A percentile compares a stretch with the other conserved stretches of the same genome.
These are phyloP conservation scores for Coemansia sp. DNA, from an alignment of 192 early-diverging fungal species.

Conservation along the genomic window DNA sequence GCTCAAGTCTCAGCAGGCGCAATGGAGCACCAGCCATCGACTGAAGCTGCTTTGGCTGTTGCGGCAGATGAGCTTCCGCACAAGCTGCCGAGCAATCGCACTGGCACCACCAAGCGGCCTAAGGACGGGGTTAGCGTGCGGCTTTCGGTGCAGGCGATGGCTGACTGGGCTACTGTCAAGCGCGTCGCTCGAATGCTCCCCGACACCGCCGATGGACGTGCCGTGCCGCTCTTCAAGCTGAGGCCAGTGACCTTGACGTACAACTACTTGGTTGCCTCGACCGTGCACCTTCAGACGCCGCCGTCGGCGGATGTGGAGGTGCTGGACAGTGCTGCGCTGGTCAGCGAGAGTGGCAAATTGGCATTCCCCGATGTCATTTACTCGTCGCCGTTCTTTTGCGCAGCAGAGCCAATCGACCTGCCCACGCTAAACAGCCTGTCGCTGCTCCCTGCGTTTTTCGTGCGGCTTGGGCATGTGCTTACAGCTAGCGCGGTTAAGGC, in stretches of 20 bases:
- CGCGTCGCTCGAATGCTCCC: constrained; percentile 16
- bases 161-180: constrained; percentile 33
- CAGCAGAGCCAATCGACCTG: constrained; percentile 20
- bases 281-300: neutral
- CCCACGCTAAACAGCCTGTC: constrained; percentile 31
- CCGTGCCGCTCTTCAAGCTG: constrained; percentile 40
- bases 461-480: constrained; percentile 61
- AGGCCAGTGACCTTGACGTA: neutral
- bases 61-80: neutral
- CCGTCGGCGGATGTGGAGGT: neutral
- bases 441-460: constrained; percentile 65
- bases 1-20: neutral
- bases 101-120: neutral
- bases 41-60: neutral
- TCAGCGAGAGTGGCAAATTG: neutral
- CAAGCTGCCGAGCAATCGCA: neutral
- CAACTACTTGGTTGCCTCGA: constrained; percentile 27
- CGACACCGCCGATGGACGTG: neutral
- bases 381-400: constrained; percentile 49
- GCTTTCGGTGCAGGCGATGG: constrained; percentile 6
- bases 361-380: constrained; percentile 32
- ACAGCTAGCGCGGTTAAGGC: constrained; percentile 49
- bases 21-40: neutral
- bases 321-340: neutral
- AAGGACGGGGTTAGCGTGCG: neutral